phyloP scores from a whole-genome alignment of 148 eudicot genomes.

The Rhododendron henanense region DNA sequence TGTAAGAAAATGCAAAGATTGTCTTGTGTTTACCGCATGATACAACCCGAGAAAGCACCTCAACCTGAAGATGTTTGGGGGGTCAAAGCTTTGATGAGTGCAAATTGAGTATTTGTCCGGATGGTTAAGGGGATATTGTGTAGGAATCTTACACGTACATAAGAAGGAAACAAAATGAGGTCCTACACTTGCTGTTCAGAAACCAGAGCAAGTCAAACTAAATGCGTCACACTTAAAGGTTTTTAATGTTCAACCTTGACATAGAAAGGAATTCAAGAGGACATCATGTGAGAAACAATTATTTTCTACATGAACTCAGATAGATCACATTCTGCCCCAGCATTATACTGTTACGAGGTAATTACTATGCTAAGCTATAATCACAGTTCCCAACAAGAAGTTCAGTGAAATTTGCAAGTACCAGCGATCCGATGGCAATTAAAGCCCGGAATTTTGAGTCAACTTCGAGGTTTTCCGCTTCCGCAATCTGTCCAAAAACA shows the following conservation, averaged over 20 bases:
- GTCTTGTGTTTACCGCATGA: background rate
- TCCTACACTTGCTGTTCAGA: background rate
- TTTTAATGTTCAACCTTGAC: background rate
- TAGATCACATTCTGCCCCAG: background rate
- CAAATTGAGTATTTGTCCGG: background rate
- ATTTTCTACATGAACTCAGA: background rate
- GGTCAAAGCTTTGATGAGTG: background rate
- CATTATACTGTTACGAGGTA: background rate
- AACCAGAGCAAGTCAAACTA: background rate
- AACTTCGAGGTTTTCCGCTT: slow-evolving; percentile 57
- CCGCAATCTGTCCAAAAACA: slow-evolving; percentile 57
- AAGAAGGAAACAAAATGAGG: background rate
- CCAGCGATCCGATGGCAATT: slow-evolving; percentile 91
- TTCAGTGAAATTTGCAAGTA: slow-evolving; percentile 23
- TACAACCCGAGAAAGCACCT: background rate
- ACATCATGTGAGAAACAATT: background rate
- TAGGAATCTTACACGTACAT: background rate
- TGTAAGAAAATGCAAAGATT: background rate
- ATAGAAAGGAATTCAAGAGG: background rate
- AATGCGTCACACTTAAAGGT: too few species aligned
- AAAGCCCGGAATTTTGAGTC: slow-evolving; percentile 81
- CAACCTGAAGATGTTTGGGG: background rate
- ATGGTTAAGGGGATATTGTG: background rate
- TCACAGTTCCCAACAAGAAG: background rate
- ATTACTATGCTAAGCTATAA: background rate